A percentile compares a stretch with the other conserved stretches of the same genome.
Evolutionary conservation across 2,329 filamentous ascomycete species (phyloP).

Genomic region (Penicillium janthinellum): DNA sequence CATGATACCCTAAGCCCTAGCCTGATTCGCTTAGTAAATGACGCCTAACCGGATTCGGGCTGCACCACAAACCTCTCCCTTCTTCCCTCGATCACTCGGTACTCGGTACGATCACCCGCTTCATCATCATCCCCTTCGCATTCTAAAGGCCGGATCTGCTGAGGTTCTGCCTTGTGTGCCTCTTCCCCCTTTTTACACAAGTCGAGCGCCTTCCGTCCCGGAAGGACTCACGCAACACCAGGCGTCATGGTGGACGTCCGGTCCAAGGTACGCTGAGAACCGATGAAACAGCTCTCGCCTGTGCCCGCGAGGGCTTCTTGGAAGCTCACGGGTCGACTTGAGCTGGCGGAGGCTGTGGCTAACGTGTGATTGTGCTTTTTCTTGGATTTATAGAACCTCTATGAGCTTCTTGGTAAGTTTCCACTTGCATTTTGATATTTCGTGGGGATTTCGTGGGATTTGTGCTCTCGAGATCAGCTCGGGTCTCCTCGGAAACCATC

Average conservation of each 20-base stretch:
- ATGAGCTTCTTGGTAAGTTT: conserved; percentile 90
- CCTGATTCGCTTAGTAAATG: conserved; percentile 43
- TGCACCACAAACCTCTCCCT: conserved; percentile 38
- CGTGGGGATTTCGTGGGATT: neutral
- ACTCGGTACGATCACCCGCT: conserved; percentile 20
- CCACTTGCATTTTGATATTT: conserved; percentile 13
- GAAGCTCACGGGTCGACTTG: conserved; percentile 5
- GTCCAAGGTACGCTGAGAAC: conserved; percentile 51
- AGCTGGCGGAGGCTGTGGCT: conserved; percentile 21
- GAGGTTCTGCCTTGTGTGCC: conserved; percentile 40
- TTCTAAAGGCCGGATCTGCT: conserved; percentile 27
- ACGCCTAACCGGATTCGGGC: conserved; percentile 40
- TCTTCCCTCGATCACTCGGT: conserved; percentile 20
- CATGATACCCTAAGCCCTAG: conserved; percentile 47
- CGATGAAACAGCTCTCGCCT: conserved; percentile 6
- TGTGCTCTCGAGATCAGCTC: neutral
- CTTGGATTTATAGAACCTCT: conserved; percentile 73
- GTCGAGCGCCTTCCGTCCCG: conserved; percentile 50
- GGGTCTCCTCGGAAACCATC: neutral
- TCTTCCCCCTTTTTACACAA: conserved; percentile 47
- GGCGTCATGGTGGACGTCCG: conserved; percentile 57
- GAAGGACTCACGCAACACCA: conserved; percentile 51
- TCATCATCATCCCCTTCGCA: conserved; percentile 31
- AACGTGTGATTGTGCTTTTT: conserved; percentile 21
- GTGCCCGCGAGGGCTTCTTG: conserved; percentile 13